Conservation (phyloP, 257 asterid genomes). For the Echium plantagineum region DNA sequence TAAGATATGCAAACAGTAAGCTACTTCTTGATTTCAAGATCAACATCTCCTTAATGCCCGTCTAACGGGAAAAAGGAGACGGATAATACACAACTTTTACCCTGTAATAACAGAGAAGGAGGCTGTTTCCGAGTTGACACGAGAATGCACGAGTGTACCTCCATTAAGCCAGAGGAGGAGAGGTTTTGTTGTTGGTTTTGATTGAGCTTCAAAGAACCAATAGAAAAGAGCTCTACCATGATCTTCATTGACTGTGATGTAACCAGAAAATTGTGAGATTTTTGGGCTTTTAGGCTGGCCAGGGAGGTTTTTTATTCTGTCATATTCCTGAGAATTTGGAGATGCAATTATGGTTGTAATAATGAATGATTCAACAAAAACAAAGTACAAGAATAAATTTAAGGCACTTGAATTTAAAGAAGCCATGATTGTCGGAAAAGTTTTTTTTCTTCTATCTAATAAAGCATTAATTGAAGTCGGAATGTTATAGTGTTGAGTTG, state of each 20-base stretch:
- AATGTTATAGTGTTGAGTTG: no score
- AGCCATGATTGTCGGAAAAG: slow-evolving; percentile 15
- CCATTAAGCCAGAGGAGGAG: slow-evolving; percentile 90
- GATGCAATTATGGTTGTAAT: slow-evolving; percentile 27
- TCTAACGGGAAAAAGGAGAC: no score
- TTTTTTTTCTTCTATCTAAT: background rate
- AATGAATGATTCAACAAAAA: slow-evolving; percentile 22
- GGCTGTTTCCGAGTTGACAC: no score
- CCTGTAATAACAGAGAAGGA: no score
- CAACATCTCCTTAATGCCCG: no score
- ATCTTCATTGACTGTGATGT: slow-evolving; percentile 50
- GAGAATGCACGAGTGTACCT: slow-evolving; percentile 36
- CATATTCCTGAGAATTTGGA: slow-evolving; percentile 31
- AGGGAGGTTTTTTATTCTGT: slow-evolving; percentile 50
- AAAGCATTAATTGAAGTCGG: background rate
- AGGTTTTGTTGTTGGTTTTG: slow-evolving; percentile 40
- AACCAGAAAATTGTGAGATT: slow-evolving; percentile 62
- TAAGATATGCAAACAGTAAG: no score
- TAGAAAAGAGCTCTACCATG: slow-evolving; percentile 87
- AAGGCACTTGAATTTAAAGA: slow-evolving; percentile 6
- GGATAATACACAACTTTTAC: no score
- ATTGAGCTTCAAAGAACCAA: slow-evolving; percentile 73
- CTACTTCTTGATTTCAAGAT: no score
- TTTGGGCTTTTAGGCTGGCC: slow-evolving; percentile 50
- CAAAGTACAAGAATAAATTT: slow-evolving; percentile 10